Evolutionary conservation across 2,329 filamentous ascomycete species (phyloP).

Genomic region (Neoscytalidium dimidiatum): DNA sequence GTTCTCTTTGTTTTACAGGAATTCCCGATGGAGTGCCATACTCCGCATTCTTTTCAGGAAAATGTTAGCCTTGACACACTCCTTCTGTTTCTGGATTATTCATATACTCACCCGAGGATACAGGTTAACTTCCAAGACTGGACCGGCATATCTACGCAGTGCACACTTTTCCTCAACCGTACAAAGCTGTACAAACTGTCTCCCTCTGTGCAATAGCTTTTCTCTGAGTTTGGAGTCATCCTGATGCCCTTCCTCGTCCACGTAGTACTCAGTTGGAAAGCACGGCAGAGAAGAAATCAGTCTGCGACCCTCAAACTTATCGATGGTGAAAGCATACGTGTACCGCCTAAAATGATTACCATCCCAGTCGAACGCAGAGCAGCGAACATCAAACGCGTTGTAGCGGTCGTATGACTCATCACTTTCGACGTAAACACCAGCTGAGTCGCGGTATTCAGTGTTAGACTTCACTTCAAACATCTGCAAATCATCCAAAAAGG

Average conservation of each 20-base stretch:
- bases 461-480: constrained; percentile 17
- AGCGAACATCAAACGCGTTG: neutral
- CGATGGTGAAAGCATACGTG: constrained; percentile 14
- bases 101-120: neutral
- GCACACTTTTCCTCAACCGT: neutral
- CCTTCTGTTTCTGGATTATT: neutral
- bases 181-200: constrained; percentile 14
- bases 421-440: neutral
- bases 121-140: constrained; percentile 6
- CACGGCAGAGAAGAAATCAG: constrained; percentile 1
- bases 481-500: constrained; percentile 18
- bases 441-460: neutral
- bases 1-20: constrained; percentile 10
- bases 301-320: constrained; percentile 16
- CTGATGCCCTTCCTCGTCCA: neutral
- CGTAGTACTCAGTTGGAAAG: constrained; percentile 14
- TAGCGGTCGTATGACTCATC: neutral
- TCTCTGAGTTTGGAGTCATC: neutral
- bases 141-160: constrained; percentile 18
- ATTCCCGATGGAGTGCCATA: too few species aligned
- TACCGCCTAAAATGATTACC: constrained; percentile 6
- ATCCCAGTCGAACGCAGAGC: constrained; percentile 19
- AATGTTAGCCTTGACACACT: too few species aligned
- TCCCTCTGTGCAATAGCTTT: constrained; percentile 13
- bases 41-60: too few species aligned